Conservation (phyloP, 2,329 filamentous ascomycete genomes). For the Fusarium anguioides region DNA sequence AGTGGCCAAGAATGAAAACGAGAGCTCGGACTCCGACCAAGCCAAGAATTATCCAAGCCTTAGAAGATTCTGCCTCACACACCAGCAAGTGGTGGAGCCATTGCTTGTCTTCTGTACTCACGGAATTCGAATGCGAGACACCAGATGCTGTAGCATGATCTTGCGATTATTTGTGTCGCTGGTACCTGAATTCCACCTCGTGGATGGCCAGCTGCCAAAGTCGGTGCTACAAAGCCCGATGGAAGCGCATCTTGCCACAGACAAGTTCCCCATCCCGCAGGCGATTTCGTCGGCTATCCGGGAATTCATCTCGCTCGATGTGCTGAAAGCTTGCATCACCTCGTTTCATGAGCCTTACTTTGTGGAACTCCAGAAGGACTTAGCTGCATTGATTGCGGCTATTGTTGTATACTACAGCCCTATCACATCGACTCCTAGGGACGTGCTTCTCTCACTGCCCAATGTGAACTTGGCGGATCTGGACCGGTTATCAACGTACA, state of each 20-base stretch:
- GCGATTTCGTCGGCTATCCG: constrained; percentile 75
- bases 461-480: constrained; percentile 78
- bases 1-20: constrained; percentile 43
- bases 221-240: constrained; percentile 36
- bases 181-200: constrained; percentile 82
- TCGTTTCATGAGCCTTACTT: constrained; percentile 96
- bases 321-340: constrained; percentile 88
- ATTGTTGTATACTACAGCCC: constrained; percentile 83
- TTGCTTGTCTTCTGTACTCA: constrained; percentile 93
- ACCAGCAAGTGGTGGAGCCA: constrained; percentile 83
- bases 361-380: constrained; percentile 92
- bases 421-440: constrained; percentile 74
- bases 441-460: constrained; percentile 83
- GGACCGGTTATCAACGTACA: constrained; percentile 69
- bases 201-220: constrained; percentile 46
- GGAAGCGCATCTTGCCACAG: constrained; percentile 47
- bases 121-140: constrained; percentile 88
- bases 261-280: constrained; percentile 60
- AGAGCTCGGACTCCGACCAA: constrained; percentile 42
- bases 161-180: constrained; percentile 88
- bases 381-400: constrained; percentile 86
- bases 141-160: constrained; percentile 86
- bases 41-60: constrained; percentile 67
- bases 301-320: constrained; percentile 89
- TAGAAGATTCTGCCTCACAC: constrained; percentile 83